phyloP scores from a whole-genome alignment of 805 yeast species.

The Saturnispora gosingensis region DNA sequence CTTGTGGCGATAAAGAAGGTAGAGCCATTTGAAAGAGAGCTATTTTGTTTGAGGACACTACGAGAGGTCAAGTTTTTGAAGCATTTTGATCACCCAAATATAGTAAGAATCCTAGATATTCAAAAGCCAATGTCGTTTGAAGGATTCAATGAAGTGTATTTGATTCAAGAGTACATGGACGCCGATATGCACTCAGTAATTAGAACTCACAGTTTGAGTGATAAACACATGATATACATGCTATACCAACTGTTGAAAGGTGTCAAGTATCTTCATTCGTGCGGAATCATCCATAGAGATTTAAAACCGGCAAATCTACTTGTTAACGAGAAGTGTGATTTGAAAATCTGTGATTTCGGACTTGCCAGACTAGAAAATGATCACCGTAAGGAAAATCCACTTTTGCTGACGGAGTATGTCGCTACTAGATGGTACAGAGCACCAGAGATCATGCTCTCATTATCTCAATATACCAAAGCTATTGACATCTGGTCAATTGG shows the following conservation, averaged over 20 bases:
- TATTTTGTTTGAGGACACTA: slow-evolving; percentile 61
- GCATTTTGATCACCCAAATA: slow-evolving; percentile 66
- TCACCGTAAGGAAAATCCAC: slow-evolving; percentile 22
- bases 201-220: slow-evolving; percentile 43
- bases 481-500: slow-evolving; percentile 80
- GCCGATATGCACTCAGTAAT: slow-evolving; percentile 61
- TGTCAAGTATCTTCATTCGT: slow-evolving; percentile 60
- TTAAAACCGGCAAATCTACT: slow-evolving; percentile 66
- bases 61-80: slow-evolving; percentile 60
- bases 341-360: slow-evolving; percentile 75
- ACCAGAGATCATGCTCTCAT: slow-evolving; percentile 72
- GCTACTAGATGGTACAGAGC: slow-evolving; percentile 85
- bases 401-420: slow-evolving; percentile 65
- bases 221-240: slow-evolving; percentile 64
- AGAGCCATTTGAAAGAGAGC: slow-evolving; percentile 55
- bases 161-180: slow-evolving; percentile 73
- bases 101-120: slow-evolving; percentile 55
- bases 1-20: slow-evolving; percentile 74
- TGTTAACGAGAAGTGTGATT: slow-evolving; percentile 60
- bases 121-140: slow-evolving; percentile 54
- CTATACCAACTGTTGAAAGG: slow-evolving; percentile 64
- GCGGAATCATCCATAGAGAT: slow-evolving; percentile 68
- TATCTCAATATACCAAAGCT: slow-evolving; percentile 64
- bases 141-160: slow-evolving; percentile 60
- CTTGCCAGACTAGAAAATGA: slow-evolving; percentile 50